phyloP scores from a whole-genome alignment of 2,329 filamentous ascomycete genomes.

The Diaporthe nobilis region DNA sequence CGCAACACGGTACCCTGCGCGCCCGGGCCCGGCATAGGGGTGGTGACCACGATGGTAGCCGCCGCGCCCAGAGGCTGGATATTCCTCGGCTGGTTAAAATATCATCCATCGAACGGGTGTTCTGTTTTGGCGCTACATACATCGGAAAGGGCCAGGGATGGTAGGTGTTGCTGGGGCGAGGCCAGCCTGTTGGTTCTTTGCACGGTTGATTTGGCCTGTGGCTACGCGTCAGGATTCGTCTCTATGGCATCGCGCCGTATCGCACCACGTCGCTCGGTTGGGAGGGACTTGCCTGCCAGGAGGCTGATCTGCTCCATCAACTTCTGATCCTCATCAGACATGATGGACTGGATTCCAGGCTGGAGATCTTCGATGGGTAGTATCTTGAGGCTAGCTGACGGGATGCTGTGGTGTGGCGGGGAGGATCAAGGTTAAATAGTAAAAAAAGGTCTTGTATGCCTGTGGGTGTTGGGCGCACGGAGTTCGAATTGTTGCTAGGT shows the following conservation, averaged over 20 bases:
- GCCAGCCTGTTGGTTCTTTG: slow-evolving; percentile 75
- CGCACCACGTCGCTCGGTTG: background rate
- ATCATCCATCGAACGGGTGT: background rate
- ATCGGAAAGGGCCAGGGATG: slow-evolving; percentile 50
- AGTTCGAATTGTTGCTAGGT: background rate
- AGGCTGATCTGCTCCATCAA: slow-evolving; percentile 68
- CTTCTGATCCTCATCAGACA: slow-evolving; percentile 66
- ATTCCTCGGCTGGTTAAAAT: background rate
- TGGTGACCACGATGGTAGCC: slow-evolving; percentile 44
- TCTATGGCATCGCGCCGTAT: background rate
- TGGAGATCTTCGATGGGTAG: no score
- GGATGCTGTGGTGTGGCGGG: background rate
- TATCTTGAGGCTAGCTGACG: background rate
- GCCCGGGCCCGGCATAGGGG: slow-evolving; percentile 51
- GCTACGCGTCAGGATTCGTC: background rate
- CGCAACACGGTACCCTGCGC: slow-evolving; percentile 54
- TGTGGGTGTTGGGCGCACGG: background rate
- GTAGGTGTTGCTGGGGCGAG: slow-evolving; percentile 48
- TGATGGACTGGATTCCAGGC: slow-evolving; percentile 44
- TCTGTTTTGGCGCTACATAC: slow-evolving; percentile 50
- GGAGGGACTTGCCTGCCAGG: slow-evolving; percentile 59
- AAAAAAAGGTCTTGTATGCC: no score
- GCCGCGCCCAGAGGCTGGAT: slow-evolving; percentile 34
- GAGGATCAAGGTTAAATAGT: background rate
- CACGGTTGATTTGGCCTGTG: slow-evolving; percentile 84